A percentile compares a stretch with the other conserved stretches of the same genome.
phyloP scores from a whole-genome alignment of 495 filamentous ascomycete species.

The Cercophora scortea region DNA sequence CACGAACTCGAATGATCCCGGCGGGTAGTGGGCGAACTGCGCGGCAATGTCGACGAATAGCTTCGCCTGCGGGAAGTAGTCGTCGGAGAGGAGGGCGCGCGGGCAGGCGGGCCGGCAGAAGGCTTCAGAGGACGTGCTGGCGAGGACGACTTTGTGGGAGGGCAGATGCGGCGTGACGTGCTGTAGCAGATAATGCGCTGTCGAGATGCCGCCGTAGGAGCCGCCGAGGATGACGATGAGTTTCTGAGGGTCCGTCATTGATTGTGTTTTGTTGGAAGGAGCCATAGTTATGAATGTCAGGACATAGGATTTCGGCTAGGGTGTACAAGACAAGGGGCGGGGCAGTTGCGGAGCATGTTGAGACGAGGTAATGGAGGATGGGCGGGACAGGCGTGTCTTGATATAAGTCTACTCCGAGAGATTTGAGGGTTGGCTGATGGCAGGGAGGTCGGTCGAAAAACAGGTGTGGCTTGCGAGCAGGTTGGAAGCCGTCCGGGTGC shows the following conservation, averaged over 20 bases:
- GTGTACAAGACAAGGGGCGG: too few relatives aligned
- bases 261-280: not conserved
- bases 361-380: too few relatives aligned
- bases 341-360: too few relatives aligned
- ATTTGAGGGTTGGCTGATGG: too few relatives aligned
- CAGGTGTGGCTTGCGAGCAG: too few relatives aligned
- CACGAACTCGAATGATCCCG: constrained; percentile 43
- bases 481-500: too few relatives aligned
- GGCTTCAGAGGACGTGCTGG: constrained; percentile 36
- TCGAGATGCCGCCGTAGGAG: constrained; percentile 44
- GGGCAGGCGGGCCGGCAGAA: constrained; percentile 38
- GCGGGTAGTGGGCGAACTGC: constrained; percentile 35
- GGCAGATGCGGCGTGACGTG: constrained; percentile 38
- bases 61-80: constrained; percentile 37
- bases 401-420: too few relatives aligned
- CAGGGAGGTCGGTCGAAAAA: too few relatives aligned
- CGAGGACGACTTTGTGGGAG: constrained; percentile 28
- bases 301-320: too few relatives aligned
- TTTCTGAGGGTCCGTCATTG: not conserved
- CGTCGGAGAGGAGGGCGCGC: constrained; percentile 40
- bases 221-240: constrained; percentile 44
- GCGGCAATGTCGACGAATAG: constrained; percentile 37
- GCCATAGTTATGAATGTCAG: too few relatives aligned
- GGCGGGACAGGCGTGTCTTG: too few relatives aligned
- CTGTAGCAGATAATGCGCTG: constrained; percentile 46